phyloP scores from a whole-genome alignment of 768 basidiomycete genomes.

The Xerocomellus dryophilus region DNA sequence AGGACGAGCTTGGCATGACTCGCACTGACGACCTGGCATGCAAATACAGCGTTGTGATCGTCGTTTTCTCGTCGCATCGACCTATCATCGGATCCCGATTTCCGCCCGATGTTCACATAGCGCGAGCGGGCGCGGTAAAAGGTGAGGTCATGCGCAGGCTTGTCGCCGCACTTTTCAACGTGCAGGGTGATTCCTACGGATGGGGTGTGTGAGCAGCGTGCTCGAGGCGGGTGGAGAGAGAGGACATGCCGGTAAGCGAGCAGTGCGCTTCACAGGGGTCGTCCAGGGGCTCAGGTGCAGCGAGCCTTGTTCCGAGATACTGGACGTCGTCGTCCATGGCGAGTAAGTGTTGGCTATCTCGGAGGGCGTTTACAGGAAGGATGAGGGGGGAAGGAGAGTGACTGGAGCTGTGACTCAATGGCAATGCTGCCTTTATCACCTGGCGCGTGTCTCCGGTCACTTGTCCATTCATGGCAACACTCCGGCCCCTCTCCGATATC shows the following conservation, averaged over 20 bases:
- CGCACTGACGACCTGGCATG: constrained; percentile 77
- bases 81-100: constrained; percentile 47
- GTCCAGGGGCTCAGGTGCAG: constrained; percentile 28
- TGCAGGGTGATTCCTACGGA: constrained; percentile 56
- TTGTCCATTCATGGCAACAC: constrained; percentile 25
- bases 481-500: constrained; percentile 13
- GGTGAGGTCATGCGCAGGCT: constrained; percentile 43
- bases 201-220: constrained; percentile 9
- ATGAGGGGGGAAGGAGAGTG: constrained; percentile 18
- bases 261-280: constrained; percentile 26
- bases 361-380: not conserved
- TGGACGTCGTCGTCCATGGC: constrained; percentile 60
- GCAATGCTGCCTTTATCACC: constrained; percentile 33
- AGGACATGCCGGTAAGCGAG: constrained; percentile 44
- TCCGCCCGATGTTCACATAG: constrained; percentile 65
- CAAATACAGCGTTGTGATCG: constrained; percentile 56
- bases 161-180: constrained; percentile 50
- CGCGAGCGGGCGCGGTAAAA: constrained; percentile 51
- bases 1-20: constrained; percentile 76
- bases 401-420: constrained; percentile 31
- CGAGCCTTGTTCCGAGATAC: constrained; percentile 48
- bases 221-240: constrained; percentile 9
- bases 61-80: constrained; percentile 39
- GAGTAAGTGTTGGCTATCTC: not conserved
- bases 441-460: constrained; percentile 19